Conservation (phyloP, 129 eudicot species). For the Deinandra increscens region DNA sequence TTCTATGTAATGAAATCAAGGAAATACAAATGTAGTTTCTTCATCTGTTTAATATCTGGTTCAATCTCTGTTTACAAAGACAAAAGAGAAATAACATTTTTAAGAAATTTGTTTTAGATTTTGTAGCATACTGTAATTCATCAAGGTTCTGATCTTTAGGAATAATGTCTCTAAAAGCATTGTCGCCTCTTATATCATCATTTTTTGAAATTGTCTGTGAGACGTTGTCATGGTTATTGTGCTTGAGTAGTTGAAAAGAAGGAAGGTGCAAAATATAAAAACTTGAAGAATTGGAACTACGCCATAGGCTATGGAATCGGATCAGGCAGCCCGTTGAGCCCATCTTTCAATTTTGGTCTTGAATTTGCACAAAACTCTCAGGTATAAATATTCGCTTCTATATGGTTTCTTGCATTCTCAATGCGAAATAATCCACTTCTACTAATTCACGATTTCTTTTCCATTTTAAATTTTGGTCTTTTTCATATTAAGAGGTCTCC, state of each 20-base stretch:
- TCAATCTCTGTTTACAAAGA: no score
- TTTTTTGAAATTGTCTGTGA: background rate
- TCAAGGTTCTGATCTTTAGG: slow-evolving; percentile 1
- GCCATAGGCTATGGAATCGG: slow-evolving; percentile 84
- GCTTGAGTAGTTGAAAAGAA: slow-evolving; percentile 59
- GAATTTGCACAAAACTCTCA: slow-evolving; percentile 71
- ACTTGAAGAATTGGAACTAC: slow-evolving; percentile 78
- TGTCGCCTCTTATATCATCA: background rate
- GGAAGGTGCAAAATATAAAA: slow-evolving; percentile 45
- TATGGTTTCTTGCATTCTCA: slow-evolving; percentile 19
- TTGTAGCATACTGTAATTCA: slow-evolving; percentile 6
- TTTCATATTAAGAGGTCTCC: background rate
- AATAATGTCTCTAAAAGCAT: background rate
- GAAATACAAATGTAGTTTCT: no score
- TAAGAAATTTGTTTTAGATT: background rate
- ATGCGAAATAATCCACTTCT: background rate
- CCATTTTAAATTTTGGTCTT: no score
- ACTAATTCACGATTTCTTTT: background rate
- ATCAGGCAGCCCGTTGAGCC: slow-evolving; percentile 85
- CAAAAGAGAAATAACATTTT: background rate
- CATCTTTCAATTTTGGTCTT: slow-evolving; percentile 91
- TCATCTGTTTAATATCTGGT: no score
- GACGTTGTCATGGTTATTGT: slow-evolving; percentile 19
- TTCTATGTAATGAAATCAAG: no score
- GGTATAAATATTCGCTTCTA: slow-evolving; percentile 49